phyloP scores from a whole-genome alignment of 305 asterid genomes.

The Caryopteris hybrid region DNA sequence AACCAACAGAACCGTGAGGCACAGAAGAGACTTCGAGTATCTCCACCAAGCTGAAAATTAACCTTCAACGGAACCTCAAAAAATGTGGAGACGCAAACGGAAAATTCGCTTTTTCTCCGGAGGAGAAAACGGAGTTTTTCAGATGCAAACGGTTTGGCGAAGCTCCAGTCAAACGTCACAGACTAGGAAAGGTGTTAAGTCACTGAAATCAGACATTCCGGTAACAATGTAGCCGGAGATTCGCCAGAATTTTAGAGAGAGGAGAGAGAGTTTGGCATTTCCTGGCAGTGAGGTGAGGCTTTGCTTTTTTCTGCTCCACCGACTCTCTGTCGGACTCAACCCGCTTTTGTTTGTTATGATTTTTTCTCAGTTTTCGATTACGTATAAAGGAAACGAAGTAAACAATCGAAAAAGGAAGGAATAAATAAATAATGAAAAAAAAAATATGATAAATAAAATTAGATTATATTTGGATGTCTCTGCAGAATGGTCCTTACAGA shows the following conservation, averaged over 20 bases:
- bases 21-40: slow-evolving; percentile 16
- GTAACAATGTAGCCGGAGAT: slow-evolving; percentile 31
- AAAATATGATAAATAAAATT: not conserved
- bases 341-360: slow-evolving; percentile 43
- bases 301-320: slow-evolving; percentile 28
- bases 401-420: not conserved
- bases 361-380: slow-evolving; percentile 49
- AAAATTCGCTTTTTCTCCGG: not conserved
- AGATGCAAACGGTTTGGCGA: not conserved
- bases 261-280: slow-evolving; percentile 1
- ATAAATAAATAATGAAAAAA: not conserved
- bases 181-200: not conserved
- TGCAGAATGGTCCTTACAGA: slow-evolving; percentile 20
- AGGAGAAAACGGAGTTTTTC: not conserved
- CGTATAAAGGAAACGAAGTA: slow-evolving; percentile 20
- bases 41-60: not conserved
- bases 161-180: not conserved
- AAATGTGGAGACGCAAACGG: slow-evolving; percentile 15
- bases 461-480: not conserved
- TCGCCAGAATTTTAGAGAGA: slow-evolving; percentile 17
- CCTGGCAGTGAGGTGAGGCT: slow-evolving; percentile 16
- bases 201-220: slow-evolving; percentile 12
- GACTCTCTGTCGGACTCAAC: slow-evolving; percentile 39
- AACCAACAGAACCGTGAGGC: slow-evolving; percentile 8
- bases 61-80: slow-evolving; percentile 1